Evolutionary conservation across 176 grass and related monocot species (phyloP).

Genomic region (Pharus latifolius): DNA sequence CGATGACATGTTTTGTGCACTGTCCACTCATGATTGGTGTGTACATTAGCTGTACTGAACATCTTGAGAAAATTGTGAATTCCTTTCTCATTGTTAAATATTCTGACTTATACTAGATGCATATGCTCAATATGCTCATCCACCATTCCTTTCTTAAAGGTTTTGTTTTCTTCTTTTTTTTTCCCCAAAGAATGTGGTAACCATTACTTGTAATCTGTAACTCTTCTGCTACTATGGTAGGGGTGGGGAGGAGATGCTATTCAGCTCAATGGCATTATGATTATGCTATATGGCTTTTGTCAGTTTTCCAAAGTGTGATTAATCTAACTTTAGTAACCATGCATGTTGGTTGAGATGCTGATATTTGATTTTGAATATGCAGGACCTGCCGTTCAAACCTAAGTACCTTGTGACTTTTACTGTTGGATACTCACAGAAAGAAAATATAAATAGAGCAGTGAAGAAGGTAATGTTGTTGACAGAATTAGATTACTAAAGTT

Average conservation of each 20-base stretch:
- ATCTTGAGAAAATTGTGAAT: neutral
- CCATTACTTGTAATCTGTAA: too few relatives aligned
- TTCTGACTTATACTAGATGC: neutral
- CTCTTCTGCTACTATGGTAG: too few relatives aligned
- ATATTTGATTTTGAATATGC: slow-evolving; percentile 27
- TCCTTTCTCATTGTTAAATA: neutral
- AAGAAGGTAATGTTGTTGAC: slow-evolving; percentile 51
- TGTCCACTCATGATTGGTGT: too few relatives aligned
- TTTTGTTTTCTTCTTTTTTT: neutral
- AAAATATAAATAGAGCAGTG: slow-evolving; percentile 72
- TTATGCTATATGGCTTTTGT: too few relatives aligned
- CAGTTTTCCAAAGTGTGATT: neutral
- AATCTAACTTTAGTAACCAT: neutral
- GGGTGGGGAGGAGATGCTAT: too few relatives aligned
- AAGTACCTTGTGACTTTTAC: slow-evolving; percentile 94
- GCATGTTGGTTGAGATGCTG: neutral
- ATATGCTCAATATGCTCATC: neutral
- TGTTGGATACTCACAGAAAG: slow-evolving; percentile 63
- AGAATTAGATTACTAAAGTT: neutral
- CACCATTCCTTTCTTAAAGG: slow-evolving; percentile 2
- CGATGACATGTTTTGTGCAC: too few relatives aligned
- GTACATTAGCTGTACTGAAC: too few relatives aligned
- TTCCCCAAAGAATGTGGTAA: neutral
- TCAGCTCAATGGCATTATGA: too few relatives aligned
- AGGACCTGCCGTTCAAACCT: slow-evolving; percentile 74